Evolutionary conservation across 2,329 filamentous ascomycete species (phyloP).

Genomic region (Calonectria crousiana): DNA sequence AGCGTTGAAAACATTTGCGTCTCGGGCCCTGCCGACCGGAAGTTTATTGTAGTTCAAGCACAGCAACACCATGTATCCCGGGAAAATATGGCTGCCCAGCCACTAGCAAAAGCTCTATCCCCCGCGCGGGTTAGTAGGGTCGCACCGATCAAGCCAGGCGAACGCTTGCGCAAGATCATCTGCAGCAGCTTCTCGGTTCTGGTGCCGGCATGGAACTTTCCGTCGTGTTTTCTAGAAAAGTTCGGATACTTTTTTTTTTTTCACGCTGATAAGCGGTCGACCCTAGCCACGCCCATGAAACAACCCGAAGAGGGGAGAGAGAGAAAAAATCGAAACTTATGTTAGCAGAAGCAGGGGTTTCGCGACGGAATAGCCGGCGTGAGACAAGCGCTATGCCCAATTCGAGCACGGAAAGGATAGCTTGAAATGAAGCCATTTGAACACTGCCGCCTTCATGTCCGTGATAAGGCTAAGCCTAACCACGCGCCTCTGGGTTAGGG

Average conservation of each 20-base stretch:
- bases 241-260: neutral
- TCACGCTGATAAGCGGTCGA: neutral
- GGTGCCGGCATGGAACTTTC: constrained; percentile 2
- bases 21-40: neutral
- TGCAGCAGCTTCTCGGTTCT: neutral
- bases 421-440: neutral
- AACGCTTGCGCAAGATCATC: constrained; percentile 2
- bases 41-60: neutral
- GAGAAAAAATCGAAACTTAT: neutral
- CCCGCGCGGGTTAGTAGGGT: neutral
- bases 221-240: neutral
- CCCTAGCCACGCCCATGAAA: neutral
- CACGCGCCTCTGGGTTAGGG: neutral
- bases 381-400: neutral
- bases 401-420: neutral
- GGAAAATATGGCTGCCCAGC: neutral
- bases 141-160: neutral
- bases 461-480: neutral
- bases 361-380: neutral
- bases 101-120: neutral
- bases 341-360: neutral
- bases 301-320: neutral
- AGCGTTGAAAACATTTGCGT: neutral
- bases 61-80: neutral
- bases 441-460: neutral